Conservation (phyloP, 305 asterid genomes). For the Rubia balearica region DNA sequence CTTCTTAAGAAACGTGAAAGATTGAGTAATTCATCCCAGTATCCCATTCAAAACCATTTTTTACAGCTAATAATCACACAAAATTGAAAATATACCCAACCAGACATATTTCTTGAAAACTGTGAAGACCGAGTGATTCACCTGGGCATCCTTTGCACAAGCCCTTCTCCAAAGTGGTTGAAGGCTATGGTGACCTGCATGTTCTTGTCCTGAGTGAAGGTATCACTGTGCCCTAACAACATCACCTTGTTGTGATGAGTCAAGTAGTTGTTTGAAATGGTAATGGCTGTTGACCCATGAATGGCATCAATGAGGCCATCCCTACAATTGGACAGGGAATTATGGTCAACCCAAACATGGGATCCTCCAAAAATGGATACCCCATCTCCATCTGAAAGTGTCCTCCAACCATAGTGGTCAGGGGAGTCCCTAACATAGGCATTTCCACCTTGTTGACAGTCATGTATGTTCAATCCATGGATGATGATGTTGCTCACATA, state of each 20-base stretch:
- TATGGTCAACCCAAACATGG: conserved; percentile 84
- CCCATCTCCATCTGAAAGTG: conserved; percentile 74
- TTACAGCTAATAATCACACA: no score
- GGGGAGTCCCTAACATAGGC: conserved; percentile 82
- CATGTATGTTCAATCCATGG: conserved; percentile 74
- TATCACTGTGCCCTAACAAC: conserved; percentile 76
- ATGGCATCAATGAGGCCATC: conserved; percentile 82
- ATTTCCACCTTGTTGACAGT: conserved; percentile 72
- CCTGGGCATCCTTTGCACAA: conserved; percentile 96
- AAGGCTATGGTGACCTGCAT: conserved; percentile 90
- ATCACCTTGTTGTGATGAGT: conserved; percentile 86
- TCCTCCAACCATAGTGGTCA: conserved; percentile 73
- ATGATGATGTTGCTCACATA: conserved; percentile 65
- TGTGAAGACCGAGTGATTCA: conserved; percentile 13
- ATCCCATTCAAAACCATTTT: no score
- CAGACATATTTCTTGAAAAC: no score
- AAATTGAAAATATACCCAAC: no score
- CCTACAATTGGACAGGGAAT: conserved; percentile 61
- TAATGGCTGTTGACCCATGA: conserved; percentile 73
- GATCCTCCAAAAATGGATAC: conserved; percentile 73
- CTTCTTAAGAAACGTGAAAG: no score
- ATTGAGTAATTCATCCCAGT: no score
- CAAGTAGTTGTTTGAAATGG: conserved; percentile 67
- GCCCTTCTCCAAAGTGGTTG: conserved; percentile 88
- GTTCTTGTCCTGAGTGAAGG: conserved; percentile 41